phyloP scores from a whole-genome alignment of 2,329 filamentous ascomycete species.

The Fusarium buharicum region DNA sequence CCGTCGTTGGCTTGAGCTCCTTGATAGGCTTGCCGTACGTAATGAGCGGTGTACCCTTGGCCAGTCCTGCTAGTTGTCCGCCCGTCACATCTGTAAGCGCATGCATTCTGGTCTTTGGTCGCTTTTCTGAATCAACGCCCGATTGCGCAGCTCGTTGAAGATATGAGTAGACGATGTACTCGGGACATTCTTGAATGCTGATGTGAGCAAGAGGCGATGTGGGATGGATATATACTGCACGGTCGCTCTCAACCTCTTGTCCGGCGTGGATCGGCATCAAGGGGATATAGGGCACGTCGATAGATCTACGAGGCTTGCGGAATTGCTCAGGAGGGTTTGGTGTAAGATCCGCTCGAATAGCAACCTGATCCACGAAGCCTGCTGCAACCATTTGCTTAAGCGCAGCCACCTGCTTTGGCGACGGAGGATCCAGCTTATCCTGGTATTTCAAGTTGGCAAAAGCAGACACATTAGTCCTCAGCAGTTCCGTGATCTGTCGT shows the following conservation, averaged over 20 bases:
- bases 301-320: slow-evolving; percentile 82
- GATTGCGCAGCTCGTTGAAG: slow-evolving; percentile 74
- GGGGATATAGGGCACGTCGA: slow-evolving; percentile 91
- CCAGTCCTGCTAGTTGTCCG: slow-evolving; percentile 79
- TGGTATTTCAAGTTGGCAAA: slow-evolving; percentile 67
- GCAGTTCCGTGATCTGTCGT: slow-evolving; percentile 82
- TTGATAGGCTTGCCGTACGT: slow-evolving; percentile 92
- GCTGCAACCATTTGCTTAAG: slow-evolving; percentile 92
- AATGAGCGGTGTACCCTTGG: slow-evolving; percentile 85
- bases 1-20: slow-evolving; percentile 67
- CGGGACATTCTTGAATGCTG: slow-evolving; percentile 77
- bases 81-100: slow-evolving; percentile 83
- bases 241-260: slow-evolving; percentile 60
- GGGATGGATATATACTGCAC: slow-evolving; percentile 87
- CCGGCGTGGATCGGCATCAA: slow-evolving; percentile 73
- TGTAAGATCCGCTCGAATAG: slow-evolving; percentile 88
- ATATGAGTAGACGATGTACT: slow-evolving; percentile 88
- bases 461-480: slow-evolving; percentile 76
- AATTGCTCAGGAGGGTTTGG: slow-evolving; percentile 74
- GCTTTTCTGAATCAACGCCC: slow-evolving; percentile 63
- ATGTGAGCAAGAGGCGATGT: slow-evolving; percentile 80
- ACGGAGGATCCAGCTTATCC: slow-evolving; percentile 68
- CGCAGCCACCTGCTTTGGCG: slow-evolving; percentile 76
- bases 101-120: slow-evolving; percentile 84
- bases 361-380: slow-evolving; percentile 94